phyloP scores from a whole-genome alignment of 768 basidiomycete species.

The Obba rivulosa region DNA sequence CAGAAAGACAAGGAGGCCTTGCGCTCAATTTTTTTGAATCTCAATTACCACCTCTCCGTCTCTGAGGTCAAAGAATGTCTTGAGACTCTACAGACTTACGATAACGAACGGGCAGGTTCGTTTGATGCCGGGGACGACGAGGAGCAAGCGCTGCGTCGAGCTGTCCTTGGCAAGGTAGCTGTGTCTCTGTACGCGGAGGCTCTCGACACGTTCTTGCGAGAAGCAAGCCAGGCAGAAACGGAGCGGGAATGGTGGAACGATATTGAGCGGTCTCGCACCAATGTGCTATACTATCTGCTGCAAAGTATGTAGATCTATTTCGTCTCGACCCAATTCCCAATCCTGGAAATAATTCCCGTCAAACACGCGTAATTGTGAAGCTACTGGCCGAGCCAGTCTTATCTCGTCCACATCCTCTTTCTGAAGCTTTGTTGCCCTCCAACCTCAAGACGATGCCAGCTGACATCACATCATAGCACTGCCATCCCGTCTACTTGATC shows the following conservation, averaged over 20 bases:
- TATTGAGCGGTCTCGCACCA: conserved; percentile 52
- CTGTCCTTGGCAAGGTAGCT: conserved; percentile 44
- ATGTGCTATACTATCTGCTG: conserved; percentile 60
- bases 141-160: conserved; percentile 34
- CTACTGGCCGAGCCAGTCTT: no score
- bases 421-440: no score
- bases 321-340: no score
- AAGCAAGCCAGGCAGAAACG: conserved; percentile 65
- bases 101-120: background rate
- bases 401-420: no score
- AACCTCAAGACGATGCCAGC: no score
- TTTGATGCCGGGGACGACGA: conserved; percentile 13
- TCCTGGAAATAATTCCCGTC: no score
- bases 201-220: conserved; percentile 49
- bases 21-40: conserved; percentile 32
- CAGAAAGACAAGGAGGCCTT: conserved; percentile 28
- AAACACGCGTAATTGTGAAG: no score
- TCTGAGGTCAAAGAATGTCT: conserved; percentile 25
- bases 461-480: conserved; percentile 33
- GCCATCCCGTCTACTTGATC: conserved; percentile 36
- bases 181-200: conserved; percentile 55
- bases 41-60: conserved; percentile 27
- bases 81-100: conserved; percentile 23
- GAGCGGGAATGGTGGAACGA: conserved; percentile 87
- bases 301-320: conserved; percentile 61